These are phyloP conservation scores for Lachancea nothofagi DNA, from an alignment of 805 yeast genomes.

Conservation along the genomic window DNA sequence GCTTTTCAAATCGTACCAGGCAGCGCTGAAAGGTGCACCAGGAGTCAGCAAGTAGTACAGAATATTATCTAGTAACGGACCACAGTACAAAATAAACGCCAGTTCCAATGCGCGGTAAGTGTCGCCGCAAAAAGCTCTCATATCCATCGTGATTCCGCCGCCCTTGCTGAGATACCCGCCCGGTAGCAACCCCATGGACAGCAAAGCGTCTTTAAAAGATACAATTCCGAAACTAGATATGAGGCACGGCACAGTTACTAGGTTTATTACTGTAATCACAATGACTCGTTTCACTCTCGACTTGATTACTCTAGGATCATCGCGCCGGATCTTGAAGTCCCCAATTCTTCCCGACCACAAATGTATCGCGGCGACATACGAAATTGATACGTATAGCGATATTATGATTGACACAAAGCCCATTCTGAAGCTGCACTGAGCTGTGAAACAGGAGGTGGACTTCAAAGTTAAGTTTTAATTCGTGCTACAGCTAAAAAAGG, in stretches of 20 bases:
- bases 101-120: constrained; percentile 13
- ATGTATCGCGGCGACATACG: constrained; percentile 28
- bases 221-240: constrained; percentile 1
- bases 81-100: constrained; percentile 22
- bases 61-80: constrained; percentile 22
- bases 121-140: constrained; percentile 12
- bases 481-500: no score
- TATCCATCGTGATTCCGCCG: constrained; percentile 11
- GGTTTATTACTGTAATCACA: constrained; percentile 15
- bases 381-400: constrained; percentile 21
- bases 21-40: constrained; percentile 11
- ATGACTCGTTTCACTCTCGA: constrained; percentile 23
- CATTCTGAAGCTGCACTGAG: not conserved
- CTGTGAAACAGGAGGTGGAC: not conserved
- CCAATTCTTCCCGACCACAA: constrained; percentile 16
- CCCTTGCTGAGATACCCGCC: constrained; percentile 14
- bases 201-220: constrained; percentile 13
- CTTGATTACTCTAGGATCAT: constrained; percentile 26
- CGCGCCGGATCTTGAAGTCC: constrained; percentile 24
- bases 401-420: not conserved
- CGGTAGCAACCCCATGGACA: constrained; percentile 24
- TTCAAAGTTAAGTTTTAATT: no score
- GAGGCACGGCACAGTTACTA: constrained; percentile 20
- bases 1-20: constrained; percentile 10
- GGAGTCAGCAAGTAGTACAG: constrained; percentile 19